phyloP scores from a whole-genome alignment of 208 protist species.

The Porcisia deanei region DNA sequence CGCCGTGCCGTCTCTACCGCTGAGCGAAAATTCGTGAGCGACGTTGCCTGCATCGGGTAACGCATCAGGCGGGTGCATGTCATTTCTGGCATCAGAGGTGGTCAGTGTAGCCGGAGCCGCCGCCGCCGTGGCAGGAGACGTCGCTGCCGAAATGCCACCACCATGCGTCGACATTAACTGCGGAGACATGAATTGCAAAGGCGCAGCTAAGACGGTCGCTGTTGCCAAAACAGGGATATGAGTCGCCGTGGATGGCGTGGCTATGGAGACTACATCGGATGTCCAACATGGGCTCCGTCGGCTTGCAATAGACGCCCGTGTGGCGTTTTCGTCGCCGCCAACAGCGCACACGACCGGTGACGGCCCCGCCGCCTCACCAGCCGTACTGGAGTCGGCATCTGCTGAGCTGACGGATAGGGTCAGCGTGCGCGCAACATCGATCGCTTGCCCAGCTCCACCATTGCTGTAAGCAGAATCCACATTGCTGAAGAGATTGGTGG shows the following conservation, averaged over 20 bases:
- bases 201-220: background rate
- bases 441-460: background rate
- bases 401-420: background rate
- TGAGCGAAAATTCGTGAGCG: background rate
- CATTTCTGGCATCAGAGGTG: background rate
- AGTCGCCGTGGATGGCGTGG: background rate
- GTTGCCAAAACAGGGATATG: background rate
- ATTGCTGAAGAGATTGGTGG: background rate
- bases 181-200: background rate
- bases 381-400: background rate
- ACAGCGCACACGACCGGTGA: background rate
- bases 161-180: background rate
- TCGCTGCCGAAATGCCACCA: background rate
- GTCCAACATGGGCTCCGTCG: background rate
- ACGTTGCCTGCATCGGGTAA: background rate
- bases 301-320: background rate
- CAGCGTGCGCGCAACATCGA: background rate
- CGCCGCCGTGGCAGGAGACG: background rate
- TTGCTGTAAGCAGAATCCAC: background rate
- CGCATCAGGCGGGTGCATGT: background rate
- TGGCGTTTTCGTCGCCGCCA: background rate
- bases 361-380: background rate
- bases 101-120: no score
- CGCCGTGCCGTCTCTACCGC: background rate
- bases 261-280: constrained; percentile 3